Conservation (phyloP, 192 early-diverging fungal genomes). For the Coemansia furcata region DNA sequence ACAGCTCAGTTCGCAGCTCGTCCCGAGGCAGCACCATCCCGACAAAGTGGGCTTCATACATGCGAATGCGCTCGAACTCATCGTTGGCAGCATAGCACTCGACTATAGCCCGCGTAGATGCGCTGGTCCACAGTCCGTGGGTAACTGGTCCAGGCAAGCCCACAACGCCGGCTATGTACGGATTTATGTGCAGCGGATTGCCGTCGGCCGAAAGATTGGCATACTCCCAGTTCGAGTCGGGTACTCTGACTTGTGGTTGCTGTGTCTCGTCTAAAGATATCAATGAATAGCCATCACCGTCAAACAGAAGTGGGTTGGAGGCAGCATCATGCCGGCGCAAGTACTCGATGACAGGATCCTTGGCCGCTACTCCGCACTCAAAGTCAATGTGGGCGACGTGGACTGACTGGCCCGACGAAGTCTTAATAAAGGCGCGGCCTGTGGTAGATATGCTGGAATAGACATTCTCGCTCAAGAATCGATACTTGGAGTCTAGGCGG, state of each 20-base stretch:
- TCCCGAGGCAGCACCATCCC: slow-evolving; percentile 91
- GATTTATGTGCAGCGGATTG: slow-evolving; percentile 93
- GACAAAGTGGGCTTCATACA: slow-evolving; percentile 76
- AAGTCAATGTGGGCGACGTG: slow-evolving; percentile 77
- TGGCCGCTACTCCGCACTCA: slow-evolving; percentile 61
- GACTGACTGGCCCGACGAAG: slow-evolving; percentile 57
- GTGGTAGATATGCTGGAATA: slow-evolving; percentile 71
- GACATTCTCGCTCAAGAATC: slow-evolving; percentile 55
- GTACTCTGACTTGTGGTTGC: slow-evolving; percentile 45
- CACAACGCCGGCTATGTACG: slow-evolving; percentile 86
- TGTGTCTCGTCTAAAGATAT: neutral
- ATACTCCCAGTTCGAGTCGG: slow-evolving; percentile 76
- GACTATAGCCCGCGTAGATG: slow-evolving; percentile 85
- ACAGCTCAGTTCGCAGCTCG: slow-evolving; percentile 76
- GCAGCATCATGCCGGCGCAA: slow-evolving; percentile 67
- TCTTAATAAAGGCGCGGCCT: slow-evolving; percentile 57
- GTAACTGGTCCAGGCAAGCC: slow-evolving; percentile 86
- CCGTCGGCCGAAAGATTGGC: slow-evolving; percentile 76
- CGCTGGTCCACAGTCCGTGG: slow-evolving; percentile 96
- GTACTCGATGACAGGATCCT: slow-evolving; percentile 84
- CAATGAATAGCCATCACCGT: slow-evolving; percentile 60
- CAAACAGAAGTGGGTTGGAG: slow-evolving; percentile 71
- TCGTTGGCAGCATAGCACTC: slow-evolving; percentile 88
- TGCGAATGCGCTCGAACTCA: slow-evolving; percentile 75
- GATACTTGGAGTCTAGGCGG: slow-evolving; percentile 68